phyloP scores from a whole-genome alignment of 129 eudicot genomes.

The Helianthus annuus region DNA sequence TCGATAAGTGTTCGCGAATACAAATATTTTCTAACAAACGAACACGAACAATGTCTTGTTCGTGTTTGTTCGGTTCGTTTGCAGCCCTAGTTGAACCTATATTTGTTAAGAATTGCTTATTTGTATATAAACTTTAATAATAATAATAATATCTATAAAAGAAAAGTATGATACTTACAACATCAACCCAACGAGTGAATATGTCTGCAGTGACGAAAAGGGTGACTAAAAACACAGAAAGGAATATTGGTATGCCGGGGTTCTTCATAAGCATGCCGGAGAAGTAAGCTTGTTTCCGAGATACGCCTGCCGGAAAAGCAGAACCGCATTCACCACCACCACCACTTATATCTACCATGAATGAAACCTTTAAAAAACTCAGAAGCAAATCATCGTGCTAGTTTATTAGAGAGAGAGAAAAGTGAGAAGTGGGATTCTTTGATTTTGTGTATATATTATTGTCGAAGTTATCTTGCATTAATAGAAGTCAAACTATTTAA shows the following conservation, averaged over 20 bases:
- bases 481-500: slow-evolving; percentile 14
- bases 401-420: not conserved
- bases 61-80: too few relatives aligned
- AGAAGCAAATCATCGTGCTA: slow-evolving; percentile 1
- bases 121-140: not conserved
- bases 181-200: slow-evolving; percentile 46
- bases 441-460: slow-evolving; percentile 4
- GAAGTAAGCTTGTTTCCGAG: slow-evolving; percentile 20
- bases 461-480: not conserved
- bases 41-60: too few relatives aligned
- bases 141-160: not conserved
- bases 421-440: slow-evolving; percentile 6
- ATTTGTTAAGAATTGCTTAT: not conserved
- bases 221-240: slow-evolving; percentile 31
- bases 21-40: too few relatives aligned
- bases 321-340: slow-evolving; percentile 17
- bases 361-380: slow-evolving; percentile 18
- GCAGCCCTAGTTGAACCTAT: too few relatives aligned
- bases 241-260: slow-evolving; percentile 26
- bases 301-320: slow-evolving; percentile 20
- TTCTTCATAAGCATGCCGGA: slow-evolving; percentile 29
- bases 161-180: slow-evolving; percentile 20
- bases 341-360: slow-evolving; percentile 20
- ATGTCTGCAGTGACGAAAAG: slow-evolving; percentile 34
- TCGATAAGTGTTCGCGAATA: too few relatives aligned